These are phyloP conservation scores for Blastocladiella britannica DNA, from an alignment of 192 early-diverging fungal species.

Conservation along the genomic window DNA sequence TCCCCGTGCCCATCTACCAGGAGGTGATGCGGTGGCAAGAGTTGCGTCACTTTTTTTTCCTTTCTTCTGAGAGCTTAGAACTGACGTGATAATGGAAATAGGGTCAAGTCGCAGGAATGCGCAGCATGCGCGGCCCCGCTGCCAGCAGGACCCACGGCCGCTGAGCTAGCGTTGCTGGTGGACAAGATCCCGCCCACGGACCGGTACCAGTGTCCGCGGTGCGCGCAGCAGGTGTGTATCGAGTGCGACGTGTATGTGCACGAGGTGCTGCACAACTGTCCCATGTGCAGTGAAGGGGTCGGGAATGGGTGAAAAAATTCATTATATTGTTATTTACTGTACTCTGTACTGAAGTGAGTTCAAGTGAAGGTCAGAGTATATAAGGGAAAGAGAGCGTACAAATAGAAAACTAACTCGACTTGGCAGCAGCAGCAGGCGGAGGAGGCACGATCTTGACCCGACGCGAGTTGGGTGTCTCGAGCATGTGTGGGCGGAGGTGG, in stretches of 20 bases:
- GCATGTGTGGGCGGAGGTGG: too few relatives aligned
- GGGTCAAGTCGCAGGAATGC: constrained; percentile 1
- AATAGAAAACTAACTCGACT: too few relatives aligned
- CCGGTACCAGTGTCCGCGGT: constrained; percentile 53
- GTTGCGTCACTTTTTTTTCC: constrained; percentile 5
- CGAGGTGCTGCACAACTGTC: constrained; percentile 79
- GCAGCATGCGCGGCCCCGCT: constrained; percentile 7
- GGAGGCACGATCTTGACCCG: too few relatives aligned
- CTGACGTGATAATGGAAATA: not conserved
- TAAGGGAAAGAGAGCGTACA: too few relatives aligned
- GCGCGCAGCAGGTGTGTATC: constrained; percentile 56
- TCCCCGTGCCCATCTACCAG: constrained; percentile 67
- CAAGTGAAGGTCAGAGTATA: too few relatives aligned
- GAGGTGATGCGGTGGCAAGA: constrained; percentile 34
- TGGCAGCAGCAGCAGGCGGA: too few relatives aligned
- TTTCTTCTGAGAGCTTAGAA: not conserved
- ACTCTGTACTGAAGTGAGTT: too few relatives aligned
- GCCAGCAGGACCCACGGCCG: constrained; percentile 7
- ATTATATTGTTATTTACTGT: too few relatives aligned
- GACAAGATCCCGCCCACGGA: constrained; percentile 10
- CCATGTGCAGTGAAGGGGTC: constrained; percentile 28
- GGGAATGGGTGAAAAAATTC: too few relatives aligned
- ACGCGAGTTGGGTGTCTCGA: too few relatives aligned
- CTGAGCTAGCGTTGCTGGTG: not conserved
- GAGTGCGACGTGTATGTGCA: constrained; percentile 89